Percentiles rank a stretch among this genome's conserved stretches.
Conservation (phyloP, 2,329 filamentous ascomycete species). For the Cordyceps cateniannulata region DNA sequence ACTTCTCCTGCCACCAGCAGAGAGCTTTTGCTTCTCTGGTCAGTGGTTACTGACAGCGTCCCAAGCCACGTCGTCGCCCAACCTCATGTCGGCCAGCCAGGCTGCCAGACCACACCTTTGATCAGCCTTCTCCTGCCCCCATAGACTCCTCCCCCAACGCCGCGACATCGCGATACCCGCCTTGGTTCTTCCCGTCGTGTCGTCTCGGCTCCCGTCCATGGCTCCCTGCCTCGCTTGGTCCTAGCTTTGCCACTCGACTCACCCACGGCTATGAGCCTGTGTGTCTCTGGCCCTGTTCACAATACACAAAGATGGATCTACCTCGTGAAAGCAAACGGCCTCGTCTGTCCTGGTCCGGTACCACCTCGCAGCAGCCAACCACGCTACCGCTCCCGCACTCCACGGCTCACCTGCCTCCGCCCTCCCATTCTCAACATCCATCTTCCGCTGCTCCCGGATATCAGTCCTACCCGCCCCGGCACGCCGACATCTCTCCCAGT, state of each 20-base stretch:
- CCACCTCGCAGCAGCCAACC: slow-evolving; percentile 25
- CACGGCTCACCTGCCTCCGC: slow-evolving; percentile 25
- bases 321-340: slow-evolving; percentile 47
- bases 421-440: slow-evolving; percentile 34
- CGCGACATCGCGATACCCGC: slow-evolving; percentile 6
- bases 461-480: slow-evolving; percentile 25
- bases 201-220: slow-evolving; percentile 12
- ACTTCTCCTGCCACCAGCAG: not conserved
- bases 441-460: slow-evolving; percentile 1
- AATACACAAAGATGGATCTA: slow-evolving; percentile 43
- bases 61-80: slow-evolving; percentile 10
- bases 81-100: slow-evolving; percentile 8
- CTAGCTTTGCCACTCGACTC: slow-evolving; percentile 13
- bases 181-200: slow-evolving; percentile 1
- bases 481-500: slow-evolving; percentile 14
- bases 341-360: slow-evolving; percentile 39
- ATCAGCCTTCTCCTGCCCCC: not conserved
- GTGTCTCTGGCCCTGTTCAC: slow-evolving; percentile 10
- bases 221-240: slow-evolving; percentile 11
- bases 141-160: slow-evolving; percentile 6
- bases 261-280: slow-evolving; percentile 12
- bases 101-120: slow-evolving; percentile 1
- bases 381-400: slow-evolving; percentile 15
- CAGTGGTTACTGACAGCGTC: slow-evolving; percentile 1
- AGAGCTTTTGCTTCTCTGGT: slow-evolving; percentile 3